phyloP scores from a whole-genome alignment of 1,284 basidiomycete species.

The Irpex sp. region DNA sequence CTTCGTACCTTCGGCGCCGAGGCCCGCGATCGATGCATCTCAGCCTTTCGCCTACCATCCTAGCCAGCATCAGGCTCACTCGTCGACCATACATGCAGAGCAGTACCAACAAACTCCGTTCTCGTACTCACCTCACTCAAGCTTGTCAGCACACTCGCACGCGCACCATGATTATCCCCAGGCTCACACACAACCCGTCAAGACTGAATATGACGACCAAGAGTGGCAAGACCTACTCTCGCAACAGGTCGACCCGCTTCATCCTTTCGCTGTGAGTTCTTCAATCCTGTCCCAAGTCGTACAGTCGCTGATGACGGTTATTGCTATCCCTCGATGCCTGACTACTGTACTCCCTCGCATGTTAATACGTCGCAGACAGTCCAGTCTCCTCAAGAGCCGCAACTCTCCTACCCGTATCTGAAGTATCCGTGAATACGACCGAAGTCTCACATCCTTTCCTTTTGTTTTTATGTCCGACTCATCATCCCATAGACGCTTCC shows the following conservation, averaged over 20 bases:
- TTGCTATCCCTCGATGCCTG: constrained; percentile 43
- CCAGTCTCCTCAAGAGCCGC: too few relatives aligned
- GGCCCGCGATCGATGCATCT: too few relatives aligned
- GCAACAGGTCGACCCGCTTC: constrained; percentile 45
- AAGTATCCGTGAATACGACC: too few relatives aligned
- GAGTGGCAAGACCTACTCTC: constrained; percentile 29
- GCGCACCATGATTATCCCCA: constrained; percentile 18
- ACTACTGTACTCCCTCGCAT: constrained; percentile 16
- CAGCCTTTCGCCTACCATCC: too few relatives aligned
- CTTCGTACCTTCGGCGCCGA: too few relatives aligned
- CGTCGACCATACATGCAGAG: too few relatives aligned
- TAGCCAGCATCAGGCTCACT: too few relatives aligned
- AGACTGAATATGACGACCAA: constrained; percentile 9
- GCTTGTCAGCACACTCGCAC: background rate
- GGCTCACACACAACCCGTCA: constrained; percentile 16
- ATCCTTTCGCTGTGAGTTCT: constrained; percentile 52
- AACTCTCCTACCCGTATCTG: too few relatives aligned
- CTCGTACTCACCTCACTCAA: background rate
- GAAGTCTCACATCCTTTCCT: too few relatives aligned
- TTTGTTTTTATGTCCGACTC: too few relatives aligned
- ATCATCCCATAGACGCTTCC: too few relatives aligned
- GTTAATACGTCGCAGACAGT: too few relatives aligned
- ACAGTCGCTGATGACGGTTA: background rate
- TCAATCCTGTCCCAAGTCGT: background rate
- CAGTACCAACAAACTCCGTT: background rate